A percentile compares a stretch with the other conserved stretches of the same genome.
Evolutionary conservation across 2,329 filamentous ascomycete genomes (phyloP).

Genomic region (Apiospora aurea): DNA sequence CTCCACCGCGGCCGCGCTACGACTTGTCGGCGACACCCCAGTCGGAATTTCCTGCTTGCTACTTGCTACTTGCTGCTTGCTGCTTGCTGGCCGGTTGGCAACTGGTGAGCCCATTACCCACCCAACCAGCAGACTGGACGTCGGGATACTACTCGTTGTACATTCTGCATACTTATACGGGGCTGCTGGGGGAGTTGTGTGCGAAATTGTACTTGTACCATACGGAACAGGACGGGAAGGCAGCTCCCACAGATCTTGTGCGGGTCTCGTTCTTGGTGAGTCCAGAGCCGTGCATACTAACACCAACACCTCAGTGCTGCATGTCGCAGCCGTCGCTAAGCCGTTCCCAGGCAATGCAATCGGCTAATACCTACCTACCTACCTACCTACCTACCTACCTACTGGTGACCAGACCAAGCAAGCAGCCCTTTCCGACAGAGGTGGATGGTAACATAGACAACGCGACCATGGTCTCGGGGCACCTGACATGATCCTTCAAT

Average conservation of each 20-base stretch:
- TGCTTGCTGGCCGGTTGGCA: not conserved
- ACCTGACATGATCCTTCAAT: not conserved
- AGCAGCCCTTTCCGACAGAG: not conserved
- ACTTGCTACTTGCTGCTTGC: not conserved
- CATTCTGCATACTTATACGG: not conserved
- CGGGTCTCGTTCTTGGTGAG: not conserved
- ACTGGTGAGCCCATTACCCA: conserved; percentile 18
- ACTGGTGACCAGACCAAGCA: not conserved
- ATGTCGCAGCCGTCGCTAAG: not conserved
- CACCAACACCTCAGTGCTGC: not conserved
- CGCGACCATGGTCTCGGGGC: not conserved
- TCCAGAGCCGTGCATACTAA: not conserved
- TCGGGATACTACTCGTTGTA: conserved; percentile 4
- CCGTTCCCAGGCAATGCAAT: conserved; percentile 11
- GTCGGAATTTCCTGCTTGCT: conserved; percentile 4
- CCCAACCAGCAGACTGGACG: conserved; percentile 9
- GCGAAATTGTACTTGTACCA: not conserved
- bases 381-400: no score
- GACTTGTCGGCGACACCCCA: not conserved
- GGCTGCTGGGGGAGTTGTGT: not conserved
- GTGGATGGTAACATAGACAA: conserved; percentile 1
- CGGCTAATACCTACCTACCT: not conserved
- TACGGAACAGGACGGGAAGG: conserved; percentile 9
- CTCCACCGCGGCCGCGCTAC: conserved; percentile 15
- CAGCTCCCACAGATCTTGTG: conserved; percentile 16